Percentiles rank a stretch among this genome's conserved stretches.
phyloP scores from a whole-genome alignment of 176 grass and related monocot species.

The Chrysopogon serrulatus region DNA sequence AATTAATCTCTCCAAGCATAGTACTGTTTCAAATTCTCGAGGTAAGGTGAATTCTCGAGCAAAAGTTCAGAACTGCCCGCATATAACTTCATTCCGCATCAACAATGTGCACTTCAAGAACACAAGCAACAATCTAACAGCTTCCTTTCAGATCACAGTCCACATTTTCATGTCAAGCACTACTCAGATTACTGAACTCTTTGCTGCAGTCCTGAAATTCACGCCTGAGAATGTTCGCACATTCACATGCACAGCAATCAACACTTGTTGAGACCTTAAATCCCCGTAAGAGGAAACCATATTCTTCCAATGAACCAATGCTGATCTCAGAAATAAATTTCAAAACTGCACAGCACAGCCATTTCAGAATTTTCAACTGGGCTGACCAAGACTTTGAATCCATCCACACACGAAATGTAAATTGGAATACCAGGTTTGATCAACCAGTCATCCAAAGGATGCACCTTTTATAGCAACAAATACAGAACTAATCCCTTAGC shows the following conservation, averaged over 20 bases:
- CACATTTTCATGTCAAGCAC: neutral
- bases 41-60: neutral
- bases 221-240: neutral
- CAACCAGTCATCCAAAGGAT: neutral
- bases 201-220: neutral
- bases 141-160: neutral
- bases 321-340: neutral
- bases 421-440: neutral
- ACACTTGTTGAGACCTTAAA: neutral
- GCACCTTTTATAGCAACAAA: conserved; percentile 2
- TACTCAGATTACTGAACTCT: neutral
- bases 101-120: no score
- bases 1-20: neutral
- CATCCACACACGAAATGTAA: neutral
- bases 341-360: neutral
- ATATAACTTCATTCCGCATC: neutral
- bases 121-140: neutral
- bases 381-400: neutral
- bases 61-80: neutral
- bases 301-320: neutral
- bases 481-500: conserved; percentile 22
- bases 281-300: neutral
- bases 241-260: neutral
- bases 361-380: neutral
- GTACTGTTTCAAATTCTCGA: neutral